A percentile compares a stretch with the other conserved stretches of the same genome.
phyloP scores from a whole-genome alignment of 306 rosid genomes.

The Pterocarpus macrocarpus region DNA sequence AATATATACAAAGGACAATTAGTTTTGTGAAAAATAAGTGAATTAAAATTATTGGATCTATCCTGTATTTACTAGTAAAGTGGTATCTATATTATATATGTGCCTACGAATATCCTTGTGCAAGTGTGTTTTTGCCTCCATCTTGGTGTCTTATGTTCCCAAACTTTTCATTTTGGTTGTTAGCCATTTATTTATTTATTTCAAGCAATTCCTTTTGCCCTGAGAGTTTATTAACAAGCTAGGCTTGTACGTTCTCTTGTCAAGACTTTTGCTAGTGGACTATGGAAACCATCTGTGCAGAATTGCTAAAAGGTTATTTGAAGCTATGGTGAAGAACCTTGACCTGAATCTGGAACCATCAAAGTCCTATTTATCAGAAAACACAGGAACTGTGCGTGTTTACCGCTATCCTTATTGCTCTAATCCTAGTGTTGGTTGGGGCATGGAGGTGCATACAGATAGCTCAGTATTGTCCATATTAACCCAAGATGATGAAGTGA shows the following conservation, averaged over 20 bases:
- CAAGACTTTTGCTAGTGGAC: constrained; percentile 56
- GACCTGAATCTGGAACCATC: constrained; percentile 37
- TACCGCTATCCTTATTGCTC: constrained; percentile 64
- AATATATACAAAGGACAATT: too few species aligned
- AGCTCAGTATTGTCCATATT: constrained; percentile 68
- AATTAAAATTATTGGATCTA: too few species aligned
- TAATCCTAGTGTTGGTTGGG: constrained; percentile 46
- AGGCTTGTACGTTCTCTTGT: not conserved
- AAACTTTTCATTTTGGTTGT: too few species aligned
- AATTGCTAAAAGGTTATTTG: constrained; percentile 50
- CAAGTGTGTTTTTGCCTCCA: too few species aligned
- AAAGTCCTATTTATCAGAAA: constrained; percentile 39
- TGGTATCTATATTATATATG: too few species aligned
- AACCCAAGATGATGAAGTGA: constrained; percentile 50
- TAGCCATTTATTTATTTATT: too few species aligned
- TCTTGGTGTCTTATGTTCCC: too few species aligned
- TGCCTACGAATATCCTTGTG: too few species aligned
- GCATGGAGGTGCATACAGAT: constrained; percentile 67
- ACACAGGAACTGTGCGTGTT: constrained; percentile 57
- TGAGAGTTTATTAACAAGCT: too few species aligned
- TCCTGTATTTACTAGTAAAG: too few species aligned
- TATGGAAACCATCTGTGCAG: constrained; percentile 61
- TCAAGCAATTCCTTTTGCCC: too few species aligned
- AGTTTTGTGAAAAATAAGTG: too few species aligned
- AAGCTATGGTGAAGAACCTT: constrained; percentile 53